Evolutionary conservation across 148 eudicot genomes (phyloP).

Genomic region (Silene conica): DNA sequence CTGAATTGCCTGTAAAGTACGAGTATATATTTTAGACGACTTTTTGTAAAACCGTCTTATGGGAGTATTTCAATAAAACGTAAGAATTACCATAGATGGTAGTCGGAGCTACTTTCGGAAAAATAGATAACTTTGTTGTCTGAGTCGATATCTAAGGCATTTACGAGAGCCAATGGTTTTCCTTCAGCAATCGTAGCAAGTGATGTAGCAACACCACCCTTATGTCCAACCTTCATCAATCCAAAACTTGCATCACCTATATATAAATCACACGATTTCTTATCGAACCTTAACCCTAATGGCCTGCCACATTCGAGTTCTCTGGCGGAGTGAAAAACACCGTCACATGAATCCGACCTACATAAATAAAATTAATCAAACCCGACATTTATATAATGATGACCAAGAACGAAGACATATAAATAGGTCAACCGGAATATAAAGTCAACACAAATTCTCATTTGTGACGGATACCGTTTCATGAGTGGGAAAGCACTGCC

Average conservation of each 20-base stretch:
- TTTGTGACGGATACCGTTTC: too few relatives aligned
- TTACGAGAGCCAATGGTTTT: conserved; percentile 18
- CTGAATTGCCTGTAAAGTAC: conserved; percentile 6
- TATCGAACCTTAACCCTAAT: conserved; percentile 20
- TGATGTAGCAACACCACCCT: conserved; percentile 19
- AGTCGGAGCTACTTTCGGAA: conserved; percentile 17
- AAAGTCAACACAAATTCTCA: too few relatives aligned
- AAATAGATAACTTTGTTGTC: conserved; percentile 17
- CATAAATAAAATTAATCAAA: not conserved
- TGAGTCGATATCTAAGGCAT: conserved; percentile 20
- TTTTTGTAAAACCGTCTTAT: too few relatives aligned
- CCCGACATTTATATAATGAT: too few relatives aligned
- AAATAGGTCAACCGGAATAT: too few relatives aligned
- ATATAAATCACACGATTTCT: conserved; percentile 19
- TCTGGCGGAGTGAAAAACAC: not conserved
- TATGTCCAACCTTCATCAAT: conserved; percentile 9
- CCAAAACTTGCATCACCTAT: conserved; percentile 21
- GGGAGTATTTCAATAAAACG: too few relatives aligned
- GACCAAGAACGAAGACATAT: too few relatives aligned
- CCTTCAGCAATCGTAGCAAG: conserved; percentile 15
- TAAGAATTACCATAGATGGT: conserved; percentile 14
- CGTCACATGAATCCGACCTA: conserved; percentile 20
- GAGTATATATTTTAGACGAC: not conserved
- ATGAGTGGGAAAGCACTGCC: too few relatives aligned
- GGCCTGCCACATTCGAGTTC: conserved; percentile 26